These are phyloP conservation scores for Cryptococcus sp. DNA, from an alignment of 1,284 basidiomycete genomes.

Conservation along the genomic window DNA sequence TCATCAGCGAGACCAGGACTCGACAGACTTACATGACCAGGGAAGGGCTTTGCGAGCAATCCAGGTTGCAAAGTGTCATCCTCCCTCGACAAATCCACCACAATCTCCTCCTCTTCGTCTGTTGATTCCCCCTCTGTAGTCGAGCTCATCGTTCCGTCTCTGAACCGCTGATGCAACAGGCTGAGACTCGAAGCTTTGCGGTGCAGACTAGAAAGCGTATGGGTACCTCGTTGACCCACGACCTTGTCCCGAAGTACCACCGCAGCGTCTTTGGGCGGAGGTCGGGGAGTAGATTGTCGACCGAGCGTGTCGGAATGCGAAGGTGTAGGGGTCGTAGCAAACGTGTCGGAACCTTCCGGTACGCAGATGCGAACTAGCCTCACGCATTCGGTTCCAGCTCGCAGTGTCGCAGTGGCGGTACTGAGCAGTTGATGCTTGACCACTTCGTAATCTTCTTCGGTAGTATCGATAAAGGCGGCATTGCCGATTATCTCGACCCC, in stretches of 20 bases:
- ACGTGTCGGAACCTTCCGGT: constrained; percentile 29
- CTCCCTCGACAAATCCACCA: constrained; percentile 26
- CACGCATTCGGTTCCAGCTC: constrained; percentile 82
- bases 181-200: constrained; percentile 49
- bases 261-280: constrained; percentile 9
- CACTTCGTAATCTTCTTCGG: constrained; percentile 65
- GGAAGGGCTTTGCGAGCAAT: constrained; percentile 7
- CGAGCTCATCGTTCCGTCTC: constrained; percentile 21
- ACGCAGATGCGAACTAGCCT: constrained; percentile 73
- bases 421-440: constrained; percentile 66
- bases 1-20: too few species aligned
- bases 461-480: constrained; percentile 49
- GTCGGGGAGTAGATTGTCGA: constrained; percentile 17
- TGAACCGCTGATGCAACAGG: constrained; percentile 31
- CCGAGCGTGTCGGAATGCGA: constrained; percentile 5
- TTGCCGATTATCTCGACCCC: constrained; percentile 63
- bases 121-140: constrained; percentile 18
- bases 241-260: constrained; percentile 16
- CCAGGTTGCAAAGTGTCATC: constrained; percentile 48
- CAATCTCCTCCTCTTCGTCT: constrained; percentile 33
- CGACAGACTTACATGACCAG: too few species aligned
- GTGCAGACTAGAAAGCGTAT: constrained; percentile 50
- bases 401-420: constrained; percentile 77
- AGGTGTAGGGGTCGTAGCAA: constrained; percentile 4
- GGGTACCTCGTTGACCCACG: constrained; percentile 37